Evolutionary conservation across 768 basidiomycete species (phyloP), one percentile per base, ranked within the genome.

Genomic region (Boletellus ananas): DNA sequence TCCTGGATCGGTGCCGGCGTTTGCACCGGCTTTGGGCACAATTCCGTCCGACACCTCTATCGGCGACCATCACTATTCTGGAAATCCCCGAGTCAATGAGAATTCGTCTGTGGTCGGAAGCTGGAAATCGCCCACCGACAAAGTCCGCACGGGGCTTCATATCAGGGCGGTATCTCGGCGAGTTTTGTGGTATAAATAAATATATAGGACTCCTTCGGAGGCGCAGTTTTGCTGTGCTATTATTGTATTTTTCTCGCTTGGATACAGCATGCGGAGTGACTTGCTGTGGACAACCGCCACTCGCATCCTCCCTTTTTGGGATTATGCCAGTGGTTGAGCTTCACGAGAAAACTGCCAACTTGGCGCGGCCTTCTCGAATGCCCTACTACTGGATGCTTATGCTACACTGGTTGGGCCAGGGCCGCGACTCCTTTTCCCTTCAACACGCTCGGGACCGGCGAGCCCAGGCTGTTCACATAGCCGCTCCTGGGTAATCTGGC

Each of bases 151-250:
- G 18, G 52, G 51, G 20, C 14, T 42, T n/a, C 36, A 43, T 31
- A 38, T 42, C 45, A 27, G 43, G 49, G 57, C 57, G 59, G 55
- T 40, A 41, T n/a, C 10, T 20, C 27, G 6, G 18, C 18, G 17
- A 12, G 9, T 43, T 41, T 25, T 10, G 39, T 13, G 14, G 5
- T 25, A 35, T 33, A 6, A n/a, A n/a, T n/a, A n/a, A n/a, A n/a
- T n/a, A n/a, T n/a, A 34, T 35, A 14, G 29, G 33, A 18, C 14
- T 9, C n/a, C 29, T 39, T 29, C n/a, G 27, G 35, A 47, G 50
- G 47, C 50, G 33, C 59, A 45, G 59, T 45, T 23, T 27, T 57
- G 45, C 54, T 61, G 54, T 61, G 53, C 45, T 18, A 11, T 42
- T 35, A 35, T 29, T 35, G 53, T 47, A 14, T 10, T 45, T 33